These are phyloP conservation scores for Raffaelea ambrosiae DNA, from an alignment of 2,329 filamentous ascomycete genomes.

Conservation along the genomic window DNA sequence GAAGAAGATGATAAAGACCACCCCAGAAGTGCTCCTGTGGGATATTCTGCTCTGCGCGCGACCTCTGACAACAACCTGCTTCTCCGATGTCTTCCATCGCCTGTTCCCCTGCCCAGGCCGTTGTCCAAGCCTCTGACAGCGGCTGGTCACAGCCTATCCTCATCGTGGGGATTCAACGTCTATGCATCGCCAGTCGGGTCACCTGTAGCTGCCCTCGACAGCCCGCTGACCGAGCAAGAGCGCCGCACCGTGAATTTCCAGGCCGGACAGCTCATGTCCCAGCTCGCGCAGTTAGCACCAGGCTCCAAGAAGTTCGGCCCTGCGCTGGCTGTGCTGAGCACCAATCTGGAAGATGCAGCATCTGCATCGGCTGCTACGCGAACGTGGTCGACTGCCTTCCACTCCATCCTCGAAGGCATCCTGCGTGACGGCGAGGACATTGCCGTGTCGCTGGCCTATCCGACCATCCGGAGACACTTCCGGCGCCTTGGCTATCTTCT, in stretches of 20 bases:
- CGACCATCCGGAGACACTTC: slow-evolving; percentile 43
- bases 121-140: background rate
- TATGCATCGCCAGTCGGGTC: slow-evolving; percentile 28
- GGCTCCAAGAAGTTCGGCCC: slow-evolving; percentile 41
- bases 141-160: background rate
- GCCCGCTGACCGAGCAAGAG: slow-evolving; percentile 25
- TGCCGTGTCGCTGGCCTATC: slow-evolving; percentile 49
- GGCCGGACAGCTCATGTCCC: slow-evolving; percentile 34
- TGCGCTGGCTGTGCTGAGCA: slow-evolving; percentile 26
- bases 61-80: background rate
- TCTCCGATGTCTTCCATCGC: slow-evolving; percentile 25
- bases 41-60: too few relatives aligned
- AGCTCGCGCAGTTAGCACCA: slow-evolving; percentile 33
- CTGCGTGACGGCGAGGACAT: slow-evolving; percentile 54
- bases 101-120: slow-evolving; percentile 27
- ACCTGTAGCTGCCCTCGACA: slow-evolving; percentile 26
- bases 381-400: slow-evolving; percentile 50
- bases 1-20: background rate
- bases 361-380: slow-evolving; percentile 9
- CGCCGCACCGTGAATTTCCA: slow-evolving; percentile 34
- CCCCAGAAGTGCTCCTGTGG: background rate
- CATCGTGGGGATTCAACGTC: slow-evolving; percentile 27
- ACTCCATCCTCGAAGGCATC: slow-evolving; percentile 44
- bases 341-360: background rate
- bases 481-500: slow-evolving; percentile 38